Base-by-base conservation (phyloP, 2,329 filamentous ascomycete genomes). In the Fusarium sp. region DNA sequence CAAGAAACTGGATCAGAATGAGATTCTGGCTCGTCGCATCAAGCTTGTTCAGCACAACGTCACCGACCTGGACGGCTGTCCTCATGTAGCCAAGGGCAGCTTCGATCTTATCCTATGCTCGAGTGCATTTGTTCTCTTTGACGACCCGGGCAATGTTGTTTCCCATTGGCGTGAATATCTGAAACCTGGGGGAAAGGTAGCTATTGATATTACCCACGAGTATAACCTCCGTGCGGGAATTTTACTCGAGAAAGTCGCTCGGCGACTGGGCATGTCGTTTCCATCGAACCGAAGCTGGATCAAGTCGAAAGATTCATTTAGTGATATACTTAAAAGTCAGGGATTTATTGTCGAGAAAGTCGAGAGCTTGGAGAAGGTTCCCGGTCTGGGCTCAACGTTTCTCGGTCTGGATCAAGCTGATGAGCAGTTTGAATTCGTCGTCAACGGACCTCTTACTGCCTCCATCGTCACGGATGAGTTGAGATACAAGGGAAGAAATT, bases 41-140 rank as follows among this genome's bases (percentile, higher is more conserved):
- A 74, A 65, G 11, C 66, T 79, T 9, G 29, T 79, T 10, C 69
- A 66, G 18, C 75, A 78, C 24, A 76, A 77, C 51, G 76, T 75
- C 18, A 75, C 75, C 22, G 32, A 76, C n/a, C 63, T 81, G 32
- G 52, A 55, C 3, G 59, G 53, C 4, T 65, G 74, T 11, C 55
- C 57, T 22, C 69, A 67, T 18, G 52, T 77, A 9, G 45, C 62
- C 4, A 70, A 67, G n/a, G 66, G 54, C 12, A 68, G 48, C 11
- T 80, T 80, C 34, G 77, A 80, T 40, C 58, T 73, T 16, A 67
- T 79, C 4, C 48, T 80, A n/a, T 81, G 78, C 67, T 79, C 74
- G 16, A 79, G 68, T 58, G 78, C 77, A 3, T 79, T 81, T 47
- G 75, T 79, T 10, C 74, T 81, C 7, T 72, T 80, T 14, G 62